Evolutionary conservation across 2,329 filamentous ascomycete genomes (phyloP), one percentile per base, ranked within the genome.

Genomic region (Colletotrichum tamarilloi): DNA sequence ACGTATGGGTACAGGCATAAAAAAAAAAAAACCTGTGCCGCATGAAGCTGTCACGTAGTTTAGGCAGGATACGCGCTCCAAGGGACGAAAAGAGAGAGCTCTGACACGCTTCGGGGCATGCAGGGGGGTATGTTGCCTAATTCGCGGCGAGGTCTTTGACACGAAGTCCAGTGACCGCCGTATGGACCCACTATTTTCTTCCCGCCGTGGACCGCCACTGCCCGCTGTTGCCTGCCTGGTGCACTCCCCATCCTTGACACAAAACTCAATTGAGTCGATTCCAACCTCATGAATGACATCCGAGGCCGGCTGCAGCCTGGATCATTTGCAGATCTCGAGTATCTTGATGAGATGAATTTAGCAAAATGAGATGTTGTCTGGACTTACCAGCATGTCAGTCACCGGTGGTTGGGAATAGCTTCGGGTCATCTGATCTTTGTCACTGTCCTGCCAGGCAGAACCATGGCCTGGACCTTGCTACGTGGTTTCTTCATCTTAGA

Each of bases 91-190:
- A 38, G 56, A 30, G 49, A 38, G 32, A 16, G 30, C 19, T 38
- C 26, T 59, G 46, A 71, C 71, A 32, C 71, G 67, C 28, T 24
- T 59, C 19, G 19, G 42, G 7, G 5, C 7, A 49, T 64, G 49
- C 59, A 42, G 30, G 71, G 73, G 69, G 62, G 66, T 42, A 11
- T 75, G 62, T 68, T 75, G 74, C 74, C 74, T 74, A 69, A 67
- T 68, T 12, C 46, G 70, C 32, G 57, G 62, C 38, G 57, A 42
- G 42, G 24, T 22, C 26, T 28, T 70, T 22, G 62, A 74, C 73
- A 35, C 71, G 73, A 74, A 65, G 70, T 75, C 73, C 53, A 63
- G 71, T 74, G 73, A 74, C 59, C 67, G 64, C 38, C 38, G 35
- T 28, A 22, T n/a, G n/a, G n/a, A 9, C 19, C 71, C 67, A 49